Conservation (phyloP, 23 red algal species). For the Gracilaria gracilis region DNA sequence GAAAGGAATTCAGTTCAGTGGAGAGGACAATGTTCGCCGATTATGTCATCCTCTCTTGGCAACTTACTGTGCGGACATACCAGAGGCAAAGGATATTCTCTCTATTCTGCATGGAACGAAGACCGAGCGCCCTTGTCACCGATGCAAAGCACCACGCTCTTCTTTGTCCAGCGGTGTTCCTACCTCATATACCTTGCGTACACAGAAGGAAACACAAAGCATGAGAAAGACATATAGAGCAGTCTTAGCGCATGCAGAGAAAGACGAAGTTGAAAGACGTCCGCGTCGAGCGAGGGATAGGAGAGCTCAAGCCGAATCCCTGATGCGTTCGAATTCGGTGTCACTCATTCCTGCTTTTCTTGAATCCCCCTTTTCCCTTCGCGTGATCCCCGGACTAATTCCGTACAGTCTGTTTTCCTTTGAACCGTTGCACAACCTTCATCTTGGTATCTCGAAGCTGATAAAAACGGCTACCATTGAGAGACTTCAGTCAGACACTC, state of each 20-base stretch:
- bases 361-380: background rate
- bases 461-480: background rate
- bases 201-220: background rate
- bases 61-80: background rate
- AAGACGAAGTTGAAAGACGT: background rate
- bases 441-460: slow-evolving; percentile 24
- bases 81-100: background rate
- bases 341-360: background rate
- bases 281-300: too few relatives aligned
- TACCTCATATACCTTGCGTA: background rate
- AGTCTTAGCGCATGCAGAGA: background rate
- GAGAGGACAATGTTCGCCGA: background rate
- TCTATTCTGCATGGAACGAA: background rate
- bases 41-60: background rate
- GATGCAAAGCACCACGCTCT: background rate
- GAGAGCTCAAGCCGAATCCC: background rate
- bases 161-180: background rate
- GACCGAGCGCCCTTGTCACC: background rate
- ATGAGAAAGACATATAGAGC: background rate
- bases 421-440: slow-evolving; percentile 33
- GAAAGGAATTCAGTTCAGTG: background rate
- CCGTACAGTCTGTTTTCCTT: slow-evolving; percentile 26
- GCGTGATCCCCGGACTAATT: background rate
- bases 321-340: background rate
- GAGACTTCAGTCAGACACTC: background rate